These are phyloP conservation scores for Aphanomyces euteiches DNA, from an alignment of 352 stramenopile genomes.

Conservation along the genomic window DNA sequence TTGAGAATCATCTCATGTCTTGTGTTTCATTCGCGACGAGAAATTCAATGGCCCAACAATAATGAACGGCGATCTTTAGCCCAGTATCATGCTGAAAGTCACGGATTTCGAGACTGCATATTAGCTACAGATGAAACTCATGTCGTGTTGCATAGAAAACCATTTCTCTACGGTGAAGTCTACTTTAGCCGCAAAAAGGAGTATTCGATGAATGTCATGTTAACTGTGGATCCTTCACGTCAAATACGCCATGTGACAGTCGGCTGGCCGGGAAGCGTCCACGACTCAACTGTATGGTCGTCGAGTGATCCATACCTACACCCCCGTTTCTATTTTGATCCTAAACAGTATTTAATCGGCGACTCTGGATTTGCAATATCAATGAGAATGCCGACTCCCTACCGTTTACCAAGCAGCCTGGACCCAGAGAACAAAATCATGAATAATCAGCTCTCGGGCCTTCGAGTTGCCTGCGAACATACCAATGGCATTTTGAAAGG, in stretches of 20 bases:
- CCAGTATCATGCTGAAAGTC: not conserved
- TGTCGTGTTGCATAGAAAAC: conserved; percentile 7
- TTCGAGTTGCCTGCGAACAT: conserved; percentile 1
- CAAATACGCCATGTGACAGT: too few relatives aligned
- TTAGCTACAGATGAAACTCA: not conserved
- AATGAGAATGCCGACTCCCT: not conserved
- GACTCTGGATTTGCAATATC: conserved; percentile 9
- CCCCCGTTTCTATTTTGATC: not conserved
- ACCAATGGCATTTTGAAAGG: not conserved
- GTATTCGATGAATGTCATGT: too few relatives aligned
- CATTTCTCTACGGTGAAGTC: not conserved
- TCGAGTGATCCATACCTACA: too few relatives aligned
- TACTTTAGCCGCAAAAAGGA: not conserved
- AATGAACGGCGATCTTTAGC: not conserved
- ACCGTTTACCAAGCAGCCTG: conserved; percentile 2
- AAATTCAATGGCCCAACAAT: not conserved
- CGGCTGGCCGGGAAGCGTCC: too few relatives aligned
- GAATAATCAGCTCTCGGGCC: not conserved
- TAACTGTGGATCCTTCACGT: too few relatives aligned
- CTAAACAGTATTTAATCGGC: not conserved
- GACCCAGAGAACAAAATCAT: conserved; percentile 2
- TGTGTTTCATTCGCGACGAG: not conserved
- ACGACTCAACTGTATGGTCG: too few relatives aligned
- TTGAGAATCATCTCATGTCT: not conserved
- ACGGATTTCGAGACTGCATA: conserved; percentile 4